These are phyloP conservation scores for Dioscorea cayenensis DNA, from an alignment of 116 monocot species.

Conservation along the genomic window DNA sequence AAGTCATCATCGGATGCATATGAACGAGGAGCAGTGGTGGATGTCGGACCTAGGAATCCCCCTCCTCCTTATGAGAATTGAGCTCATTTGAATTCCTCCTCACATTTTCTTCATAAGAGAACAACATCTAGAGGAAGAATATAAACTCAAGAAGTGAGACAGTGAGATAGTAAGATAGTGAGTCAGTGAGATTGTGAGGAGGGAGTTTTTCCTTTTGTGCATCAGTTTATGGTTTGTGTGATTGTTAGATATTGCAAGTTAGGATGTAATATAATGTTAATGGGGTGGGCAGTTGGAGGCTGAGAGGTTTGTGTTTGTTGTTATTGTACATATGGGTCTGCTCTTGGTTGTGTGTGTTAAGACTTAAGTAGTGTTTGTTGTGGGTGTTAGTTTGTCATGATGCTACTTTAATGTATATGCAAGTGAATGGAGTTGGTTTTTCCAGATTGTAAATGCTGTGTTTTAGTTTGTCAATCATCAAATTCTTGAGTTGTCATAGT, in stretches of 20 bases:
- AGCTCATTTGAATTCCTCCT: slow-evolving; percentile 17
- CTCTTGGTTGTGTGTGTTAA: neutral
- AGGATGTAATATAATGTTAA: too few relatives aligned
- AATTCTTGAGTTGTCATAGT: neutral
- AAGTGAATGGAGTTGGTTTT: neutral
- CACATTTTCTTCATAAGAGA: neutral
- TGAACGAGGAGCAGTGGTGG: slow-evolving; percentile 22
- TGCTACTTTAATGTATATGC: neutral
- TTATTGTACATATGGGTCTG: too few relatives aligned
- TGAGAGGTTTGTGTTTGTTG: too few relatives aligned
- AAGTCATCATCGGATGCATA: slow-evolving; percentile 52
- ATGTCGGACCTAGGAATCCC: slow-evolving; percentile 7
- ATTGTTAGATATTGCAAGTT: too few relatives aligned
- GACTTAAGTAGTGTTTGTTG: neutral
- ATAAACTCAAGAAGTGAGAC: neutral
- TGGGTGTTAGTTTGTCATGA: neutral
- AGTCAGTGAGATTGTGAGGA: neutral
- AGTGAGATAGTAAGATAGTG: neutral
- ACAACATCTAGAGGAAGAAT: neutral
- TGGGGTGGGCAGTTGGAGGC: too few relatives aligned
- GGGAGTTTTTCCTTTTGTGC: too few relatives aligned
- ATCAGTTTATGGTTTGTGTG: too few relatives aligned
- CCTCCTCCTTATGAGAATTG: slow-evolving; percentile 51
- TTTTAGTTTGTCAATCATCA: neutral
- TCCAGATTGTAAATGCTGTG: too few relatives aligned